A percentile compares a stretch with the other conserved stretches of the same genome.
phyloP scores from a whole-genome alignment of 2,329 filamentous ascomycete genomes.

The Fusarium dimerum region DNA sequence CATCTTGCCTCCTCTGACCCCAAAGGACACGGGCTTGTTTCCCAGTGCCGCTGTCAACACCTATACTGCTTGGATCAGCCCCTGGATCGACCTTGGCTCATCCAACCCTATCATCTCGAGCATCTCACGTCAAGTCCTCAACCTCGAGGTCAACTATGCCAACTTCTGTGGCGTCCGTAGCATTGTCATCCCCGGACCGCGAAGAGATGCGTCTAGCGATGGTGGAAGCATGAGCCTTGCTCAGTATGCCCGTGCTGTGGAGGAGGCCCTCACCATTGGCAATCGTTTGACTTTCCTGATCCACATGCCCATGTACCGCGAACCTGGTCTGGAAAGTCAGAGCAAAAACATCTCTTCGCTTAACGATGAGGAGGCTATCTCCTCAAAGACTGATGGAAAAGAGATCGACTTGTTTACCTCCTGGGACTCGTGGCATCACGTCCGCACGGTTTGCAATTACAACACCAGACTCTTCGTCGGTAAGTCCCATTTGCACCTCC shows the following conservation, averaged over 20 bases:
- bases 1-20: constrained; percentile 68
- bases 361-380: constrained; percentile 34
- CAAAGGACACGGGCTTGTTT: constrained; percentile 74
- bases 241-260: constrained; percentile 82
- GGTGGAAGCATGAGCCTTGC: constrained; percentile 54
- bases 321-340: constrained; percentile 59
- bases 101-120: constrained; percentile 79
- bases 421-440: constrained; percentile 94
- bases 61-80: constrained; percentile 76
- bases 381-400: constrained; percentile 35
- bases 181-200: constrained; percentile 79
- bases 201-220: constrained; percentile 57
- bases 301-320: constrained; percentile 80
- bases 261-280: constrained; percentile 74
- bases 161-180: constrained; percentile 90
- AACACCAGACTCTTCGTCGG: constrained; percentile 78
- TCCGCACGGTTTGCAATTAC: constrained; percentile 85
- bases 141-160: constrained; percentile 90
- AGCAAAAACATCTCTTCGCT: constrained; percentile 52
- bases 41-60: constrained; percentile 70
- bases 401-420: constrained; percentile 72
- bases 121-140: constrained; percentile 85
- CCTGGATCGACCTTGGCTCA: constrained; percentile 91
- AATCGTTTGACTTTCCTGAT: constrained; percentile 79
- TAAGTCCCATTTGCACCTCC: constrained; percentile 49